Base-by-base conservation (phyloP, 75 land plant genomes). In the Pinus tabuliformis region DNA sequence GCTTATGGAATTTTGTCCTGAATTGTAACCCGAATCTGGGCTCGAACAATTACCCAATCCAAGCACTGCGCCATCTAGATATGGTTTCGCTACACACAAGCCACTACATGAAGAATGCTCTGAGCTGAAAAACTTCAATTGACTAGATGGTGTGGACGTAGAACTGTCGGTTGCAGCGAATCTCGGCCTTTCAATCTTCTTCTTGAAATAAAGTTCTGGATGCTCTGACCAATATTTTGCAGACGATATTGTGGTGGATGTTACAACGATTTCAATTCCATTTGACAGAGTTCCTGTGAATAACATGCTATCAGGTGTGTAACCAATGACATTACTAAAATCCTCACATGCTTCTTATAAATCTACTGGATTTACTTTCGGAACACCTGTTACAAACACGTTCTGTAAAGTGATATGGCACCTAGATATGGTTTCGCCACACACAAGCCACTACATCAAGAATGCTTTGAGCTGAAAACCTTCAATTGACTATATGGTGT, bases 341-440 rank as follows among this genome's bases (percentile, higher is more conserved):
- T 94, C 98, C 78, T 97, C 99, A 76, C 98, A 94, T 26, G 99
- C 98, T 45, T 80, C 68, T 78, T 92, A 91, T 14, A 97, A 79
- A 57, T 97, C 98, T 56, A 75, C 63, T 6, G 87, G 78, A 52
- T 85, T 89, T 26, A 94, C 70, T 75, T 82, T 86, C 12, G 99
- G 97, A n/a, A 89, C 97, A 54, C 93, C 91, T 87, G 86, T 28
- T 39, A 73, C 72, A 56, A 59, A n/a, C n/a, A n/a, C n/a, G n/a
- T n/a, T n/a, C n/a, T n/a, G n/a, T n/a, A n/a, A n/a, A n/a, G n/a
- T n/a, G n/a, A n/a, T n/a, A n/a, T n/a, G n/a, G n/a, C n/a, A n/a
- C n/a, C n/a, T n/a, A n/a, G n/a, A n/a, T n/a, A n/a, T n/a, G n/a
- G n/a, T n/a, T n/a, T n/a, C n/a, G n/a, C n/a, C n/a, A n/a, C n/a